phyloP scores from a whole-genome alignment of 2,329 filamentous ascomycete genomes.

The Cercospora citrullina region DNA sequence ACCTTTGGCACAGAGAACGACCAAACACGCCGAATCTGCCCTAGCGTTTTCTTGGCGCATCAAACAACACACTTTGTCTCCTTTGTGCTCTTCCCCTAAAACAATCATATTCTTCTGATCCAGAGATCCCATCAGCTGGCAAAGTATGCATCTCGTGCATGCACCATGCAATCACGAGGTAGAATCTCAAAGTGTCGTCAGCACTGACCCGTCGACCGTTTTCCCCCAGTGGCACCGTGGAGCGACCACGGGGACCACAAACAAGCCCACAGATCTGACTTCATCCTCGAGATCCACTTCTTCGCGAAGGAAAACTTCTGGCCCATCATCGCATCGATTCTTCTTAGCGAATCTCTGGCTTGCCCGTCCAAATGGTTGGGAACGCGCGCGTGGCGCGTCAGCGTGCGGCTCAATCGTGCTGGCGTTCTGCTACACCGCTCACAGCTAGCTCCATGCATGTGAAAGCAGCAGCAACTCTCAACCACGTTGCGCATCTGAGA shows the following conservation, averaged over 20 bases:
- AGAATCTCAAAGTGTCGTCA: neutral
- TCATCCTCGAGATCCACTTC: slow-evolving; percentile 7
- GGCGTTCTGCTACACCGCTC: slow-evolving; percentile 14
- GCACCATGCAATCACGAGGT: neutral
- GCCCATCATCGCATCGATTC: neutral
- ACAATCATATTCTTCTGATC: neutral
- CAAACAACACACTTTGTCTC: neutral
- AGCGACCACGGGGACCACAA: slow-evolving; percentile 1
- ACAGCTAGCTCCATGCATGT: slow-evolving; percentile 11
- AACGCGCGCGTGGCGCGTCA: slow-evolving; percentile 10
- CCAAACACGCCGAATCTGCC: neutral
- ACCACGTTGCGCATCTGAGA: slow-evolving; percentile 8
- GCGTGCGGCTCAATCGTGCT: slow-evolving; percentile 3
- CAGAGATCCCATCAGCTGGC: neutral
- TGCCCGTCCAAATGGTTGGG: slow-evolving; percentile 10
- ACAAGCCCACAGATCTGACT: slow-evolving; percentile 10
- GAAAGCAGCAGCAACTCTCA: slow-evolving; percentile 7
- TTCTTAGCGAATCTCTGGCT: neutral
- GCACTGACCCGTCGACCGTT: neutral
- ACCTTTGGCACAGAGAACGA: neutral
- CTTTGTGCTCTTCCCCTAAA: neutral
- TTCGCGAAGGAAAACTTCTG: neutral
- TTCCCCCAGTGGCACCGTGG: neutral
- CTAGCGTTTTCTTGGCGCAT: neutral
- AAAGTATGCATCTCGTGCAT: neutral